Evolutionary conservation across 495 filamentous ascomycete species (phyloP), one percentile per base, ranked within the genome.

Genomic region (Chaetomium tenue): DNA sequence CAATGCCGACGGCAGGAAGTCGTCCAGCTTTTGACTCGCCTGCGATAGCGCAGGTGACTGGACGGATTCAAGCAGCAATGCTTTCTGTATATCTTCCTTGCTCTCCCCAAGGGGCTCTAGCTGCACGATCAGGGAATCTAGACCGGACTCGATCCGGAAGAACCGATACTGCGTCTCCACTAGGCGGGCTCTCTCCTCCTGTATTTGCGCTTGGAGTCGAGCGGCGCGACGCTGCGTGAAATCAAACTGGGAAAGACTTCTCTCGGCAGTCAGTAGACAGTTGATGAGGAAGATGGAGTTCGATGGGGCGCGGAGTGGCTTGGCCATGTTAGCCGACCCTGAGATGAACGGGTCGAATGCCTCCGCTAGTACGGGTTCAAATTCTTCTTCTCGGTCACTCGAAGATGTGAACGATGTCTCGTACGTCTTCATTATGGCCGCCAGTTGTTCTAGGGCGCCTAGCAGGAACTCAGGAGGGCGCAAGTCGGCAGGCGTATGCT

Each of bases 1-100:
- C 20, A 96, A 77, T 11, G 93, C 94, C 11, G 91, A 93, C 0
- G 93, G 92, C 23, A 98, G 82, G 76, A 97, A 98, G 66, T 90
- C 87, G 74, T 98, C 95, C 5, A 98, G 84, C 28, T 84, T 83
- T 69, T 95, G 90, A 70, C 88, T 89, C 8, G 88, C 87, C 42
- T 78, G 72, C 15, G 82, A 76, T 25, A 97, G 81, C 4, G 83
- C 75, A 15, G 83, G 78, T 0, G 87, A 84, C 61, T 90, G 86
- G 72, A 93, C 87, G 48, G 81, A 65, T 57, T 82, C 75, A 23
- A 84, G 74, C 26, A 72, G 60, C 9, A 73, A 60, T 15, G 79
- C 72, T 20, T 75, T 76, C 30, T 66, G 68, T 0, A 78, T 66
- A 59, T 78, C 76, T 9, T 70, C 75, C 59, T 71, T 69, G 30